These are phyloP conservation scores for Andrographis paniculata DNA, from an alignment of 305 asterid species.

Conservation along the genomic window DNA sequence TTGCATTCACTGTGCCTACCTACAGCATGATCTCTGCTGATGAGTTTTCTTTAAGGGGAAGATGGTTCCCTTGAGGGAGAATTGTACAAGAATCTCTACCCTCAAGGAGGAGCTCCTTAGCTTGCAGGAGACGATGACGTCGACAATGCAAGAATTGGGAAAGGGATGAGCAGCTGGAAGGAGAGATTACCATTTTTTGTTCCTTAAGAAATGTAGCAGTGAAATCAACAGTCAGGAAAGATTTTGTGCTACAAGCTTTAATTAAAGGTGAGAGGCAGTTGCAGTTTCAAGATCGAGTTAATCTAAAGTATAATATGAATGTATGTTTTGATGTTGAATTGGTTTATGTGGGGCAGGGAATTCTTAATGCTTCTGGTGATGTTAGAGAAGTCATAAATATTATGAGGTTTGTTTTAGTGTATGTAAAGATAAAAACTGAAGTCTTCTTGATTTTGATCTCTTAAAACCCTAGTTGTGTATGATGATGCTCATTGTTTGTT, in stretches of 20 bases:
- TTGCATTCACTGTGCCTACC: constrained; percentile 49
- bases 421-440: constrained; percentile 15
- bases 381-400: constrained; percentile 13
- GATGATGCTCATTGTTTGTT: neutral
- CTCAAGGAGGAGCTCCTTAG: constrained; percentile 81
- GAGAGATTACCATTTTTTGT: constrained; percentile 39
- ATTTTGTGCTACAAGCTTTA: constrained; percentile 16
- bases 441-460: constrained; percentile 21
- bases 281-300: neutral
- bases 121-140: constrained; percentile 38
- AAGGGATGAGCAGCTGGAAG: constrained; percentile 54
- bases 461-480: constrained; percentile 1
- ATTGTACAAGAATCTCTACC: constrained; percentile 34
- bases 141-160: constrained; percentile 21
- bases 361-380: constrained; percentile 12
- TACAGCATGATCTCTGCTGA: constrained; percentile 63
- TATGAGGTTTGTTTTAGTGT: constrained; percentile 12
- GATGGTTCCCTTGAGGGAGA: constrained; percentile 49
- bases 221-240: constrained; percentile 31
- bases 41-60: constrained; percentile 70
- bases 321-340: neutral
- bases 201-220: constrained; percentile 33
- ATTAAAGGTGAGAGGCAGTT: constrained; percentile 22
- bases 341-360: constrained; percentile 18
- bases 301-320: too few relatives aligned